These are phyloP conservation scores for Citrus trifoliata DNA, from an alignment of 345 rosid genomes.

Conservation along the genomic window DNA sequence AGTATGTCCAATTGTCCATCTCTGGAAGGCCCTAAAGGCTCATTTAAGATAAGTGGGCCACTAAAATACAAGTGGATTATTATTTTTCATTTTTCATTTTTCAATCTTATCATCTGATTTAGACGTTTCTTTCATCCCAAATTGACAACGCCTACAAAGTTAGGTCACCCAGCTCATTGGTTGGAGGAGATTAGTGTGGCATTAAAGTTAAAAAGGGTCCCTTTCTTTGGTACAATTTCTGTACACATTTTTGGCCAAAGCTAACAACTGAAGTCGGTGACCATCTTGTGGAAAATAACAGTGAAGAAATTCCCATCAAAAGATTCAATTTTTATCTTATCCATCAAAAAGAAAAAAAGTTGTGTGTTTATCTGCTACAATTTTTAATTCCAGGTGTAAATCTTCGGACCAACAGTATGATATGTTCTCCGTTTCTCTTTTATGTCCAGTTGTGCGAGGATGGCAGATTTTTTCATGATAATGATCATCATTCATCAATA, in stretches of 20 bases:
- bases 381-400: background rate
- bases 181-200: background rate
- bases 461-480: background rate
- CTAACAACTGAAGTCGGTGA: background rate
- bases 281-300: background rate
- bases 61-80: background rate
- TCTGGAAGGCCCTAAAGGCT: background rate
- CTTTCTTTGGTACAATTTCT: constrained; percentile 3
- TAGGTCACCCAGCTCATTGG: background rate
- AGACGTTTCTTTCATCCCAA: background rate
- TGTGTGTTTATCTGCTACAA: background rate
- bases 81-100: background rate
- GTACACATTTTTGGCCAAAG: background rate
- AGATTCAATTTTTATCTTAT: background rate
- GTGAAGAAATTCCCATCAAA: background rate
- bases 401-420: background rate
- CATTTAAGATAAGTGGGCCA: constrained; percentile 20
- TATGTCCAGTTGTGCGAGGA: background rate
- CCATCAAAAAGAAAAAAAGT: background rate
- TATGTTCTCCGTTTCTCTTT: background rate
- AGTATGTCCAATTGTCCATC: background rate
- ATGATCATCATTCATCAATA: background rate
- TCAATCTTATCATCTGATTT: background rate
- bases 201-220: background rate
- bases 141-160: background rate